These are phyloP conservation scores for Kurtzmaniella quercitrusa DNA, from an alignment of 1,139 yeast species.

Conservation along the genomic window DNA sequence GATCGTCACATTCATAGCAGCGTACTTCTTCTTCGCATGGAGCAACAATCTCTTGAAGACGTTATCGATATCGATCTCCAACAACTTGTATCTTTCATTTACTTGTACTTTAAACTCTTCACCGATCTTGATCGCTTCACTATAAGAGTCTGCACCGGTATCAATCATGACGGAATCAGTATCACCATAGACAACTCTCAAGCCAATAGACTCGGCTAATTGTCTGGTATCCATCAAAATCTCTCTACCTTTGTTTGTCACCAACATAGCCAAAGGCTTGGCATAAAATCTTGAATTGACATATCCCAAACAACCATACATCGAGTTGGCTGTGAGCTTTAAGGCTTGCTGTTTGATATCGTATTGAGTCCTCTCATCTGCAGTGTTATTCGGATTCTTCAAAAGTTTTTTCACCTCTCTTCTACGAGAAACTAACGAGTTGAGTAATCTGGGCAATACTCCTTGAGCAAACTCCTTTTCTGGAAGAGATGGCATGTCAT, in stretches of 20 bases:
- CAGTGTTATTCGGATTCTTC: slow-evolving; percentile 66
- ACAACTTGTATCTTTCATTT: slow-evolving; percentile 78
- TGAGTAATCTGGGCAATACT: slow-evolving; percentile 79
- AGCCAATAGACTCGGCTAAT: slow-evolving; percentile 77
- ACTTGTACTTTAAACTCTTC: slow-evolving; percentile 79
- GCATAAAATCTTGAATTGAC: slow-evolving; percentile 92
- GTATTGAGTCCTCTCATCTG: slow-evolving; percentile 69
- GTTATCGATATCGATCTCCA: slow-evolving; percentile 95
- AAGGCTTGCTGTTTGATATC: slow-evolving; percentile 96
- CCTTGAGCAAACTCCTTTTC: slow-evolving; percentile 59
- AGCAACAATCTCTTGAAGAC: slow-evolving; percentile 80
- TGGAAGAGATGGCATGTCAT: slow-evolving; percentile 72
- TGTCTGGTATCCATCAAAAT: slow-evolving; percentile 91
- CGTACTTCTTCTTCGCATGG: slow-evolving; percentile 97
- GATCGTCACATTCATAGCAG: slow-evolving; percentile 69
- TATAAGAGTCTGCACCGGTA: slow-evolving; percentile 67
- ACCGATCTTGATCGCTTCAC: slow-evolving; percentile 80
- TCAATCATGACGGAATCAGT: slow-evolving; percentile 99
- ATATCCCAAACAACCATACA: slow-evolving; percentile 98
- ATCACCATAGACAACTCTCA: slow-evolving; percentile 94
- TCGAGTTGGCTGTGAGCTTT: slow-evolving; percentile 95
- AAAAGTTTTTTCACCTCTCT: slow-evolving; percentile 85
- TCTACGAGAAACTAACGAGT: slow-evolving; percentile 85
- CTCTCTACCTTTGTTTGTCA: slow-evolving; percentile 94
- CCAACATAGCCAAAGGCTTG: slow-evolving; percentile 91